Percentiles rank a stretch among this genome's conserved stretches.
phyloP scores from a whole-genome alignment of 257 asterid genomes.

The Henckelia pumila region DNA sequence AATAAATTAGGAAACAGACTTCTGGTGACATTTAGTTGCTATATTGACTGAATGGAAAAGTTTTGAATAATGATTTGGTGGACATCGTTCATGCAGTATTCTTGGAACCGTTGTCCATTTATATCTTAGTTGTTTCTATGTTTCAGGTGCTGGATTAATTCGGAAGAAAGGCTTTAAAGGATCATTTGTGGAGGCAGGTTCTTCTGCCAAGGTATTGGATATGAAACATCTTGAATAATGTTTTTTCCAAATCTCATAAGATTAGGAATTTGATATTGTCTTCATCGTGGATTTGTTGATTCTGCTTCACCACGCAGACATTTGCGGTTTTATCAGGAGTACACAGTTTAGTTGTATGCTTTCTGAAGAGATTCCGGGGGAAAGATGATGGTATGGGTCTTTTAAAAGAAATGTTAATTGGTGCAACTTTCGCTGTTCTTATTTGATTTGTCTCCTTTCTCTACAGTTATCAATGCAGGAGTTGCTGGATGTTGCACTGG shows the following conservation, averaged over 20 bases:
- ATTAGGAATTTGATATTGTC: neutral
- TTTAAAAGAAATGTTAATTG: neutral
- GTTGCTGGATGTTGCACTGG: slow-evolving; percentile 99
- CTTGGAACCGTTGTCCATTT: neutral
- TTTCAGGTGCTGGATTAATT: neutral
- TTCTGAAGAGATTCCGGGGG: slow-evolving; percentile 77
- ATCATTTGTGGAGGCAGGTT: neutral
- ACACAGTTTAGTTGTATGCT: slow-evolving; percentile 82
- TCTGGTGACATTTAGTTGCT: too few species aligned
- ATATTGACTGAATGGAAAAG: too few species aligned
- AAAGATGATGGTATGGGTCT: slow-evolving; percentile 77
- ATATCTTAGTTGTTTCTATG: neutral
- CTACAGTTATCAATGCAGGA: slow-evolving; percentile 82
- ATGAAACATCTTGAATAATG: neutral
- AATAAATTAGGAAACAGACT: too few species aligned
- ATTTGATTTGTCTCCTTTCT: slow-evolving; percentile 18
- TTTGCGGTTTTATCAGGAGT: slow-evolving; percentile 90
- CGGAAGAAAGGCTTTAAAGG: neutral
- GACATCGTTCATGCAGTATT: neutral
- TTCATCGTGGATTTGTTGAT: slow-evolving; percentile 1
- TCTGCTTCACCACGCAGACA: slow-evolving; percentile 40
- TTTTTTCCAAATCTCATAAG: neutral
- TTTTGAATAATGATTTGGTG: neutral
- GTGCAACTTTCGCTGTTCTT: slow-evolving; percentile 7
- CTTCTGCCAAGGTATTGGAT: neutral